Conservation (phyloP, 2,329 filamentous ascomycete genomes). For the Ophiostoma sp. region DNA sequence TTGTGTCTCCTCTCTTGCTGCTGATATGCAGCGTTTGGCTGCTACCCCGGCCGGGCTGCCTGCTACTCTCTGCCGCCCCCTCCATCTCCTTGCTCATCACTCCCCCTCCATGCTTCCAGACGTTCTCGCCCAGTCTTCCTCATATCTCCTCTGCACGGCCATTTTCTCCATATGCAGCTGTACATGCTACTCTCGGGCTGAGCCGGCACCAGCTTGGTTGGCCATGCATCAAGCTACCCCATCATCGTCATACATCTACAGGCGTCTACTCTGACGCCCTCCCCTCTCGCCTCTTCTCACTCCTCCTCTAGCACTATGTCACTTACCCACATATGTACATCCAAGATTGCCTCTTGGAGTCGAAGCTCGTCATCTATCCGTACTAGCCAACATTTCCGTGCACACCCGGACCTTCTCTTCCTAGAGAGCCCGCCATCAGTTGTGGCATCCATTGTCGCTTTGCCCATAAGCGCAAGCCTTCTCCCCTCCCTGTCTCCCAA, state of each 20-base stretch:
- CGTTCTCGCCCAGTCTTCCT: background rate
- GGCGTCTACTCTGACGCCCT: background rate
- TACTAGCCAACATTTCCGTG: background rate
- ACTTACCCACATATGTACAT: background rate
- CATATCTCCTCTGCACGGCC: background rate
- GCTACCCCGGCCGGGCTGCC: background rate
- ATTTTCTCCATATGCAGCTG: background rate
- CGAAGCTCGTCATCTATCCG: background rate
- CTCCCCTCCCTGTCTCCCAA: background rate
- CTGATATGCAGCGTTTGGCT: background rate
- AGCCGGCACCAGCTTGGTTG: background rate
- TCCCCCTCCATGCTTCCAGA: background rate
- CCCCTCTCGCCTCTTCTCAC: background rate
- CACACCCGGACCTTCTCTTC: background rate
- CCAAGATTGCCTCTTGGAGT: background rate
- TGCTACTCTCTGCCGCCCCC: constrained; percentile 8
- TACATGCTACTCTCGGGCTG: background rate
- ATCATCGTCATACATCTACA: background rate
- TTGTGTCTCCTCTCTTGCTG: background rate
- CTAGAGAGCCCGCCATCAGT: background rate
- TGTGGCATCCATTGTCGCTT: background rate
- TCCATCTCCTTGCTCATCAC: background rate
- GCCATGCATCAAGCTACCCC: background rate
- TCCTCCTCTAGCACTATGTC: background rate
- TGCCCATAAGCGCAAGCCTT: background rate